Evolutionary conservation across 768 basidiomycete genomes (phyloP).

Genomic region (Dioszegia hungarica): DNA sequence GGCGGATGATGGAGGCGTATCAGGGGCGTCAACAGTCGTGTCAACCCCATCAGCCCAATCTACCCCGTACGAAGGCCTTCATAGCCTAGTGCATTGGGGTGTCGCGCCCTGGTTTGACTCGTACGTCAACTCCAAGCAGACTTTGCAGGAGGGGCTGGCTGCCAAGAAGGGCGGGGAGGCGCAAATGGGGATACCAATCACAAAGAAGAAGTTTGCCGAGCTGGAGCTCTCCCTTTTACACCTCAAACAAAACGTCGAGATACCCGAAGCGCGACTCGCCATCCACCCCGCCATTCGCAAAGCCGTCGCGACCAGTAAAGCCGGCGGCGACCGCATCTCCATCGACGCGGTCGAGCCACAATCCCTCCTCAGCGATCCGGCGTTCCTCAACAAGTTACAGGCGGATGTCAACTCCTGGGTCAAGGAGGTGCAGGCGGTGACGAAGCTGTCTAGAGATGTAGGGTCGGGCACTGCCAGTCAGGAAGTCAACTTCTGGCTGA

Average conservation of each 20-base stretch:
- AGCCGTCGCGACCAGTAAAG: constrained; percentile 63
- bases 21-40: constrained; percentile 28
- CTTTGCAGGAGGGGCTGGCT: constrained; percentile 63
- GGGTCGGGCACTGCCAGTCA: constrained; percentile 92
- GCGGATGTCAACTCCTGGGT: constrained; percentile 96
- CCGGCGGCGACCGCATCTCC: constrained; percentile 54
- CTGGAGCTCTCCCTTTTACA: constrained; percentile 89
- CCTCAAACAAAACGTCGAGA: constrained; percentile 97
- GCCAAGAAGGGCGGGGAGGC: constrained; percentile 53
- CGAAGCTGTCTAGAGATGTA: constrained; percentile 91
- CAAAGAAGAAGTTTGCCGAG: constrained; percentile 98
- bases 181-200: constrained; percentile 75
- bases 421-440: constrained; percentile 93
- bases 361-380: constrained; percentile 73
- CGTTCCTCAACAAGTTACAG: constrained; percentile 89
- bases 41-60: constrained; percentile 30
- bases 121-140: constrained; percentile 77
- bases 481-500: constrained; percentile 98
- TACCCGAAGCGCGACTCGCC: constrained; percentile 88
- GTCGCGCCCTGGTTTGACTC: constrained; percentile 99
- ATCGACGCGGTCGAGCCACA: constrained; percentile 72
- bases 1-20: constrained; percentile 20
- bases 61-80: constrained; percentile 84
- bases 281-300: constrained; percentile 85
- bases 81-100: constrained; percentile 88